Evolutionary conservation across 2,329 filamentous ascomycete species (phyloP), one percentile per base, ranked within the genome.

Genomic region (Dothideomycetes sp.): DNA sequence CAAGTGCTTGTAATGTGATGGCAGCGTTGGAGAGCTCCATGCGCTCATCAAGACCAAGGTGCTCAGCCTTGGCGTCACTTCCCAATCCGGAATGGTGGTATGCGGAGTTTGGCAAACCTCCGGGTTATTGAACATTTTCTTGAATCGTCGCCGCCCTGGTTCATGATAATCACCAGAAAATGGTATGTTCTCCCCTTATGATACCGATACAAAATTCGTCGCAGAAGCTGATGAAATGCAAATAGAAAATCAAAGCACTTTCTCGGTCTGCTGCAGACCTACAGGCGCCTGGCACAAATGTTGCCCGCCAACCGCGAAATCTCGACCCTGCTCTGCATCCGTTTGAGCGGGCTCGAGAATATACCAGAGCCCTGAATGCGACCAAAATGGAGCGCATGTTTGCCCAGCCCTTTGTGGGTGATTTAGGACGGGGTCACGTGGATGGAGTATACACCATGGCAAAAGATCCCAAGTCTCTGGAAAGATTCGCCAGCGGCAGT

Each of bases 341-440:
- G 2, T 94, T 95, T 62, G 87, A 94, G 63, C 74, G 86, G 54
- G 88, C 88, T 34, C 72, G 87, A 60, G 88, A 94, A 65, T 89
- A 87, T 57, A 85, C 79, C 11, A 66, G 79, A 50, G 80, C 81
- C 9, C 67, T 84, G 45, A 84, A 86, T 75, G 88, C 88, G 18
- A 86, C 87, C 43, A 95, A 95, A 61, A 66, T 95, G 45, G 86
- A 94, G 64, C 82, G 88, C 51, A 89, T 95, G 82, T 94, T 94
- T 61, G 81, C 81, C 19, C 72, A 79, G 38, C 84, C 84, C 3
- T 94, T 94, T 55, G 65, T 98, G 33, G 84, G 75, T 1, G 85
- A 95, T 59, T 76, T 98, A 17, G 89, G 89, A 39, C 73, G 77
- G 22, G 89, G 91, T 15, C 91, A 98, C 63, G 84, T 95, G 41